A percentile compares a stretch with the other conserved stretches of the same genome.
phyloP scores from a whole-genome alignment of 2,329 filamentous ascomycete genomes.

The Cordyceps javanica region DNA sequence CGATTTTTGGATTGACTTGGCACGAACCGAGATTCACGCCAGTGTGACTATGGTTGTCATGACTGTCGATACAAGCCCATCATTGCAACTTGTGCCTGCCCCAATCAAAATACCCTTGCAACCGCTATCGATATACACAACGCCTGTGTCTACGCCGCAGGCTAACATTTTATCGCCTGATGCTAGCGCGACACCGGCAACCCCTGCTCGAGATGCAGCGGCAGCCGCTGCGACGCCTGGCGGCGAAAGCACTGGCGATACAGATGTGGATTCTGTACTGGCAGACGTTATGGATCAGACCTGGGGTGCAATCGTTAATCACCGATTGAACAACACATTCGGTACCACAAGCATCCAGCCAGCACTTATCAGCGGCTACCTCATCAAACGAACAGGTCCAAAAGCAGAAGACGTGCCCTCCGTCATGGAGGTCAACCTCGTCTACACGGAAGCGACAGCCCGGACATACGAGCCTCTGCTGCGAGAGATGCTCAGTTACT shows the following conservation, averaged over 20 bases:
- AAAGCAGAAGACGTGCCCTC: constrained; percentile 52
- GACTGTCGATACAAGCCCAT: constrained; percentile 59
- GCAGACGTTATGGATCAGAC: constrained; percentile 68
- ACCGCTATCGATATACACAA: constrained; percentile 46
- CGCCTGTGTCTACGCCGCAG: constrained; percentile 64
- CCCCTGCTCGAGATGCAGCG: constrained; percentile 35
- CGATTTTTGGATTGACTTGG: constrained; percentile 50
- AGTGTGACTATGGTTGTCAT: constrained; percentile 53
- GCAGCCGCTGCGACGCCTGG: constrained; percentile 40
- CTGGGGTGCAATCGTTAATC: constrained; percentile 66
- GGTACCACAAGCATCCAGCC: constrained; percentile 49
- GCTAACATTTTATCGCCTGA: constrained; percentile 55
- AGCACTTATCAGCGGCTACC: constrained; percentile 57
- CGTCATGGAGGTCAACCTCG: constrained; percentile 57
- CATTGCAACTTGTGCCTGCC: constrained; percentile 56
- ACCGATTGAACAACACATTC: constrained; percentile 56
- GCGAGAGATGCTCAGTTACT: constrained; percentile 64
- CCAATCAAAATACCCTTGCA: constrained; percentile 41
- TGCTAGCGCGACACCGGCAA: constrained; percentile 45
- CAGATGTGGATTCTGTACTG: constrained; percentile 55
- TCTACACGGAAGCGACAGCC: constrained; percentile 47
- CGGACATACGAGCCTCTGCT: constrained; percentile 58
- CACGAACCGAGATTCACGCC: constrained; percentile 44
- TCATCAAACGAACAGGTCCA: constrained; percentile 56
- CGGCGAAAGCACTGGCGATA: constrained; percentile 36